A percentile compares a stretch with the other conserved stretches of the same genome.
Conservation (phyloP, 176 grass and related monocot species). For the Eragrostis nindensis region DNA sequence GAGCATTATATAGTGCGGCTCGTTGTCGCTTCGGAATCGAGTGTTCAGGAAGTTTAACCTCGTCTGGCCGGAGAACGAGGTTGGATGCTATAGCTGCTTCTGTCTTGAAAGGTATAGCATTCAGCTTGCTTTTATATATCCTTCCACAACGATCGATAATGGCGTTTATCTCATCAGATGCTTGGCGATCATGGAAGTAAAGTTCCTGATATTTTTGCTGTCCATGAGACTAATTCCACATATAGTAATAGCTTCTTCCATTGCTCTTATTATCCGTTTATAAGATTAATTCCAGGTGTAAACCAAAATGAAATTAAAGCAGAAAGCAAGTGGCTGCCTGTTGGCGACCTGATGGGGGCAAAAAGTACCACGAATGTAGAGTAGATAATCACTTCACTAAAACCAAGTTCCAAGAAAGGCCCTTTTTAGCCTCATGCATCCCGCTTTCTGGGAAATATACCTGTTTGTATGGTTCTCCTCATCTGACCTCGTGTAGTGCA, state of each 20-base stretch:
- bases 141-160: not conserved
- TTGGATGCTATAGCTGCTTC: not conserved
- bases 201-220: constrained; percentile 2
- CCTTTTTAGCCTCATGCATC: not conserved
- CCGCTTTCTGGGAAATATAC: not conserved
- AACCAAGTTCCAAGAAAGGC: constrained; percentile 52
- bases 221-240: not conserved
- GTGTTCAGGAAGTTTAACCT: not conserved
- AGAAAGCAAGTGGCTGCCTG: too few relatives aligned
- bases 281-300: too few relatives aligned
- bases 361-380: constrained; percentile 1
- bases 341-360: not conserved
- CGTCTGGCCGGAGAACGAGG: not conserved
- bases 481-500: not conserved
- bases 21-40: constrained; percentile 28
- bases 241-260: too few relatives aligned
- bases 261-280: too few relatives aligned
- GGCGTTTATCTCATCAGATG: not conserved
- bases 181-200: not conserved
- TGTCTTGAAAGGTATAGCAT: too few relatives aligned
- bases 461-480: not conserved
- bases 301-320: too few relatives aligned
- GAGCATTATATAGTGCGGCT: too few relatives aligned
- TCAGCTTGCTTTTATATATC: not conserved
- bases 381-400: constrained; percentile 12